phyloP scores from a whole-genome alignment of 306 rosid species.

The Lathyrus aphaca region DNA sequence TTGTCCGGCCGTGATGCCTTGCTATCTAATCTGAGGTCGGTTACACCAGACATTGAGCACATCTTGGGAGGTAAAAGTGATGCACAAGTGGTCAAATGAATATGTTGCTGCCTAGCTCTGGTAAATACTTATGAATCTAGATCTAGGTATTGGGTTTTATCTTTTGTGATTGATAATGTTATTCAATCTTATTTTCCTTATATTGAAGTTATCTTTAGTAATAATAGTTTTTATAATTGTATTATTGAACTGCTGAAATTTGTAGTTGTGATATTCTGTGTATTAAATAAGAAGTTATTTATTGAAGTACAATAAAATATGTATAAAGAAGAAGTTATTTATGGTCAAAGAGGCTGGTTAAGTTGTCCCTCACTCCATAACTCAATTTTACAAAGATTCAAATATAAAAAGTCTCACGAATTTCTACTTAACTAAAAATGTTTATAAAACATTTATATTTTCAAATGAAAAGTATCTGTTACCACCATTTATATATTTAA shows the following conservation, averaged over 20 bases:
- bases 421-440: too few relatives aligned
- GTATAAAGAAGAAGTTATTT: constrained; percentile 36
- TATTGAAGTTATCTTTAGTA: constrained; percentile 46
- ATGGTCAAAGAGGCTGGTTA: constrained; percentile 10
- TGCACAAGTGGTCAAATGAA: constrained; percentile 49
- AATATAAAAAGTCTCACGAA: too few relatives aligned
- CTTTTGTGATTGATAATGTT: constrained; percentile 45
- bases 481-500: too few relatives aligned
- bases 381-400: too few relatives aligned
- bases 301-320: constrained; percentile 36
- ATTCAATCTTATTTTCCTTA: constrained; percentile 45
- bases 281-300: too few relatives aligned
- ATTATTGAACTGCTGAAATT: constrained; percentile 30
- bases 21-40: constrained; percentile 69
- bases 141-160: constrained; percentile 46
- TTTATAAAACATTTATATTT: too few relatives aligned
- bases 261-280: constrained; percentile 47
- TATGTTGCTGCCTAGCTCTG: constrained; percentile 35
- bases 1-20: constrained; percentile 79
- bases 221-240: constrained; percentile 36
- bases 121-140: constrained; percentile 40
- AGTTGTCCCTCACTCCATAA: too few relatives aligned
- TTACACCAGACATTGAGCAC: constrained; percentile 43
- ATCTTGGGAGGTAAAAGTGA: constrained; percentile 33
- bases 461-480: too few relatives aligned